These are phyloP conservation scores for Saturnispora gosingensis DNA, from an alignment of 805 yeast species.

Conservation along the genomic window DNA sequence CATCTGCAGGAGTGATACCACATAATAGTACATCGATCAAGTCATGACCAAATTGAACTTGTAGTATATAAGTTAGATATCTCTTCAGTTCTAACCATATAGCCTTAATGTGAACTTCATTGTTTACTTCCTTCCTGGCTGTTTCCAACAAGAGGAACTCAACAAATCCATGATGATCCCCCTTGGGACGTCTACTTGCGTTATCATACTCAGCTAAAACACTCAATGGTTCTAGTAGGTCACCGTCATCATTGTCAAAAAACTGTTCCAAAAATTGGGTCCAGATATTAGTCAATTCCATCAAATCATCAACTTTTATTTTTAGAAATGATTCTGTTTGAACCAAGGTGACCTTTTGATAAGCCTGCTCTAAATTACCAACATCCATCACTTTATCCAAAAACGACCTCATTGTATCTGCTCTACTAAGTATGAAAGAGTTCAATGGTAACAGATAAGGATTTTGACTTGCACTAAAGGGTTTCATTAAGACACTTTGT, in stretches of 20 bases:
- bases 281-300: constrained; percentile 34
- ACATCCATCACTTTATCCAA: constrained; percentile 43
- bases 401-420: constrained; percentile 36
- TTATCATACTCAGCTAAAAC: constrained; percentile 31
- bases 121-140: background rate
- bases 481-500: constrained; percentile 59
- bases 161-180: constrained; percentile 11
- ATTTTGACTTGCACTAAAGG: constrained; percentile 47
- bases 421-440: constrained; percentile 51
- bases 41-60: constrained; percentile 74
- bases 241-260: constrained; percentile 2
- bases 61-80: constrained; percentile 69
- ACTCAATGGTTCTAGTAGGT: background rate
- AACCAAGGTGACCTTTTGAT: constrained; percentile 36
- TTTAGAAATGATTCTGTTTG: constrained; percentile 53
- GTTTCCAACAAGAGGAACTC: constrained; percentile 6
- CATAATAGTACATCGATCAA: constrained; percentile 42
- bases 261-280: constrained; percentile 31
- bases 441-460: constrained; percentile 73
- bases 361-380: constrained; percentile 48
- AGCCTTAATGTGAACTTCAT: constrained; percentile 18
- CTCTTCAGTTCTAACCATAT: constrained; percentile 72
- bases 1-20: constrained; percentile 63
- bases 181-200: constrained; percentile 7
- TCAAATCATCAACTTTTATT: constrained; percentile 37